A percentile compares a stretch with the other conserved stretches of the same genome.
These are phyloP conservation scores for Gracilariopsis chorda DNA, from an alignment of 23 red algal genomes.

Conservation along the genomic window DNA sequence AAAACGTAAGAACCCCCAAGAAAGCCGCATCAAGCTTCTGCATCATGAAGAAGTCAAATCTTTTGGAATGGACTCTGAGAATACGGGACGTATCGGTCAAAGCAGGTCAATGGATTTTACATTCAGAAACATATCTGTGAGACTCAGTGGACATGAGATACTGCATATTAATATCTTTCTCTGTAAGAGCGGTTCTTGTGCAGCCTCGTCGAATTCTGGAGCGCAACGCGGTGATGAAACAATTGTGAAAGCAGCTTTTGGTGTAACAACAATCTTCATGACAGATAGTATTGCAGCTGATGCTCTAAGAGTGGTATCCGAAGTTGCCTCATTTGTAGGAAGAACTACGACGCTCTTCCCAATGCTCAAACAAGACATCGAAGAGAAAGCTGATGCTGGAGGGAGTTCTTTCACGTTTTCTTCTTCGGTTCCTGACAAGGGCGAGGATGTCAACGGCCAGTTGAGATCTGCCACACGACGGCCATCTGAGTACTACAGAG, in stretches of 20 bases:
- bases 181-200: slow-evolving; percentile 33
- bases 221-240: not conserved
- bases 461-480: not conserved
- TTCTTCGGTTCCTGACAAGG: not conserved
- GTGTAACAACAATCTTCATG: slow-evolving; percentile 13
- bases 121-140: slow-evolving; percentile 14
- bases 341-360: slow-evolving; percentile 21
- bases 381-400: not conserved
- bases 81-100: too few species aligned
- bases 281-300: slow-evolving; percentile 39
- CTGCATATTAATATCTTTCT: not conserved
- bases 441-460: not conserved
- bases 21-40: not conserved
- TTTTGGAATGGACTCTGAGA: not conserved
- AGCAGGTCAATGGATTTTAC: slow-evolving; percentile 9
- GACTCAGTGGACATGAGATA: slow-evolving; percentile 27
- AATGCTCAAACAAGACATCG: slow-evolving; percentile 1
- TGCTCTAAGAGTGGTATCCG: slow-evolving; percentile 41
- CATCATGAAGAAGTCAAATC: not conserved
- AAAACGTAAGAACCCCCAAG: not conserved
- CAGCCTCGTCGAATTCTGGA: not conserved
- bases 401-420: not conserved
- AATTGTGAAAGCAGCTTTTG: slow-evolving; percentile 28
- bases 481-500: too few species aligned
- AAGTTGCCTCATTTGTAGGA: slow-evolving; percentile 51